phyloP scores from a whole-genome alignment of 257 asterid species.

The Solanum sparsipilum region DNA sequence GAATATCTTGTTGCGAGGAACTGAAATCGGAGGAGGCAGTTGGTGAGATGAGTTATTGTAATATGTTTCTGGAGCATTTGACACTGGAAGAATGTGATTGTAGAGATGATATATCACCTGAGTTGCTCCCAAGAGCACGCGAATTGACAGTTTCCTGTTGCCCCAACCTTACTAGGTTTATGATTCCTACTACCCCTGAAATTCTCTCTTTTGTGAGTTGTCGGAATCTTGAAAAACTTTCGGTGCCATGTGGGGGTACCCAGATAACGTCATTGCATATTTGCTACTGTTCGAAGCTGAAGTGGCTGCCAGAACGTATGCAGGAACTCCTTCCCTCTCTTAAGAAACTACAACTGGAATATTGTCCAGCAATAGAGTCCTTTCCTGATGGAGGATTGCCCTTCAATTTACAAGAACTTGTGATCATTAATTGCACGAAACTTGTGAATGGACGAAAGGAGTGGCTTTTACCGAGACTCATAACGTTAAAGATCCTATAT shows the following conservation, averaged over 20 bases:
- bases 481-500: rapidly evolving
- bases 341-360: rapidly evolving
- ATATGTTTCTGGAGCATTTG: neutral
- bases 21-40: neutral
- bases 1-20: rapidly evolving
- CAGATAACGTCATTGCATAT: neutral
- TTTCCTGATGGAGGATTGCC: no score
- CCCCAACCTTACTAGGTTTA: neutral
- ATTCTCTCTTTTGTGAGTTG: rapidly evolving
- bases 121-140: neutral
- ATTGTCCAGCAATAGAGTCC: neutral
- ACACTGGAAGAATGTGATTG: rapidly evolving
- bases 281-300: neutral
- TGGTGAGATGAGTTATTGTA: neutral
- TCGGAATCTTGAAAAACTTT: neutral
- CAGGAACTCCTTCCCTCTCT: neutral
- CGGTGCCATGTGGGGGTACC: neutral
- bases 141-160: rapidly evolving
- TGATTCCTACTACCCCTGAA: neutral
- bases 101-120: neutral
- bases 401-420: no score
- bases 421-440: no score
- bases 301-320: neutral
- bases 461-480: no score
- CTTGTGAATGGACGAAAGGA: no score